phyloP scores from a whole-genome alignment of 106 monocot species.

The Allium sativum region DNA sequence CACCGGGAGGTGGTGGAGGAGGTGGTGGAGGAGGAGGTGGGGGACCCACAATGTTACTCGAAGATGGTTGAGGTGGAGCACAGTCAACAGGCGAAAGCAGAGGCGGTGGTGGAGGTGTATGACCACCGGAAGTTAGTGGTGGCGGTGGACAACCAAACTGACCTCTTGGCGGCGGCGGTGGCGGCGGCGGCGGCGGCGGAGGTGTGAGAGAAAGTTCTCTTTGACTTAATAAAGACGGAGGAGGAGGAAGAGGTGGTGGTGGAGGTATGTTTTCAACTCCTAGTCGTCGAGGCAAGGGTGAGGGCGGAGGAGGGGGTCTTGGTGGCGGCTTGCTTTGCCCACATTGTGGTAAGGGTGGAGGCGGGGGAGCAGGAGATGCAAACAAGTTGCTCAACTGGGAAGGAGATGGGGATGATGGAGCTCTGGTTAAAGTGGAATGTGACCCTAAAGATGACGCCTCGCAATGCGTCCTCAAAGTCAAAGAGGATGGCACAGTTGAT shows the following conservation, averaged over 20 bases:
- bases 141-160: background rate
- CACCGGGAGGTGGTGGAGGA: background rate
- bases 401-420: too few species aligned
- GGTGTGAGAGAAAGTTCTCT: background rate
- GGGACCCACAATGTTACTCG: background rate
- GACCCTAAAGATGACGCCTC: too few species aligned
- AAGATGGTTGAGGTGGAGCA: background rate
- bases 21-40: slow-evolving; percentile 17
- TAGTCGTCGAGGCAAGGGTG: background rate
- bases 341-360: background rate
- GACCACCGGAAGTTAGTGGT: background rate
- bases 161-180: slow-evolving; percentile 8
- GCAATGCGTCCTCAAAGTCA: too few species aligned
- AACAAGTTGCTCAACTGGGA: too few species aligned
- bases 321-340: background rate
- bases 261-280: slow-evolving; percentile 1
- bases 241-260: background rate
- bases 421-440: too few species aligned
- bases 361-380: slow-evolving; percentile 12
- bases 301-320: slow-evolving; percentile 12
- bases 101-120: background rate
- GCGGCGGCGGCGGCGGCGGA: background rate
- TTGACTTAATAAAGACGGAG: too few species aligned
- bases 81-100: background rate
- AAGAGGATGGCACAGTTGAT: too few species aligned